Conservation (phyloP, 2,329 filamentous ascomycete genomes). For the Cladophialophora chaetospira region DNA sequence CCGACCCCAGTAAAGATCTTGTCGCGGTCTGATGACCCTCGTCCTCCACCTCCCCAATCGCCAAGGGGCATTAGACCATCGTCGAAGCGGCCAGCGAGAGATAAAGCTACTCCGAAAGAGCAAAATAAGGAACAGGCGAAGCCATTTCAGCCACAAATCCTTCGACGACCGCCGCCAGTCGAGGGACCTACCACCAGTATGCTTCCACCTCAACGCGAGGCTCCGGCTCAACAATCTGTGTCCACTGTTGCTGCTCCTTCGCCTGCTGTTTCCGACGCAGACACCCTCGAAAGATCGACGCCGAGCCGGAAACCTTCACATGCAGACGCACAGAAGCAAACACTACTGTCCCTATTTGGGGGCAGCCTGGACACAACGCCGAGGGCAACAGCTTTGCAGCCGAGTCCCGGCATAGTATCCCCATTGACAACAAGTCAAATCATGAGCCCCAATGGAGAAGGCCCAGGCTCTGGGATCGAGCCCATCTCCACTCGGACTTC, state of each 20-base stretch:
- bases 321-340: constrained; percentile 45
- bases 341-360: constrained; percentile 64
- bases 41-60: constrained; percentile 22
- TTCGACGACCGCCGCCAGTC: constrained; percentile 52
- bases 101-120: constrained; percentile 26
- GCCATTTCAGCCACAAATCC: constrained; percentile 56
- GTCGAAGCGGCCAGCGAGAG: constrained; percentile 16
- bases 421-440: constrained; percentile 27
- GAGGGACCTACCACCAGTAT: constrained; percentile 26
- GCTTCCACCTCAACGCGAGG: constrained; percentile 17
- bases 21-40: constrained; percentile 30
- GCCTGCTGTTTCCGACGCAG: neutral
- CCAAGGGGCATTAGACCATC: constrained; percentile 19
- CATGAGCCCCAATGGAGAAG: constrained; percentile 27
- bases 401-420: constrained; percentile 25
- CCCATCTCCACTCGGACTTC: constrained; percentile 32
- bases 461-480: constrained; percentile 30
- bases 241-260: constrained; percentile 4
- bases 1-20: constrained; percentile 34
- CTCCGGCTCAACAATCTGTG: constrained; percentile 7
- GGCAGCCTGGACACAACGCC: constrained; percentile 39
- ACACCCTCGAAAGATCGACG: constrained; percentile 13
- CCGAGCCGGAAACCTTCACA: constrained; percentile 22
- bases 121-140: constrained; percentile 42
- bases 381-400: constrained; percentile 6